Conservation (phyloP, 495 filamentous ascomycete species). For the Aspergillus haitiensis region DNA sequence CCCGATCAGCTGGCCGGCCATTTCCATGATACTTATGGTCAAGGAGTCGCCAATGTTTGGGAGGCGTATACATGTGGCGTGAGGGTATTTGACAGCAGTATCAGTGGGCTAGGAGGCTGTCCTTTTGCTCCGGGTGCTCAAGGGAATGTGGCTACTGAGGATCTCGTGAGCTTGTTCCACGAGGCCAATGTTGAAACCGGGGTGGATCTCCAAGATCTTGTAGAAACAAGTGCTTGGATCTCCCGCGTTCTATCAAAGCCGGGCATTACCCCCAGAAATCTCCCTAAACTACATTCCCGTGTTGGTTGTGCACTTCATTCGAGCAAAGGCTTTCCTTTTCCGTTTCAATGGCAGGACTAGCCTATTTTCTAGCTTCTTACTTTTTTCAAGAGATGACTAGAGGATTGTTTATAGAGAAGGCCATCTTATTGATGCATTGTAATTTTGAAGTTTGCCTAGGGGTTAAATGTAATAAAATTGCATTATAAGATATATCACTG, state of each 20-base stretch:
- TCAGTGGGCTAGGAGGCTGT: conserved; percentile 48
- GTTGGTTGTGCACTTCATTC: background rate
- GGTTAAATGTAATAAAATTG: background rate
- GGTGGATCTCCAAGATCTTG: conserved; percentile 35
- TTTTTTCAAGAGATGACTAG: background rate
- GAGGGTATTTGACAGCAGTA: conserved; percentile 45
- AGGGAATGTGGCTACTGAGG: conserved; percentile 47
- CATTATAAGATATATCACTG: background rate
- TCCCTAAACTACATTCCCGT: background rate
- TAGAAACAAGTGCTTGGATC: conserved; percentile 12
- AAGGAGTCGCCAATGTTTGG: conserved; percentile 45
- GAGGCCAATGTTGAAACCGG: conserved; percentile 41
- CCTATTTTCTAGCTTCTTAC: background rate
- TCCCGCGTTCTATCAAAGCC: background rate
- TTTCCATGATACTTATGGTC: conserved; percentile 51
- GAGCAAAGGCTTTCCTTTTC: background rate
- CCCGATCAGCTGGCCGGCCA: conserved; percentile 39
- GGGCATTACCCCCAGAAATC: background rate
- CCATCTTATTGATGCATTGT: background rate
- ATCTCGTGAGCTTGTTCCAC: conserved; percentile 45
- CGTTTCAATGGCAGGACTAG: background rate
- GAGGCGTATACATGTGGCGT: conserved; percentile 43
- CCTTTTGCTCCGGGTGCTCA: conserved; percentile 50
- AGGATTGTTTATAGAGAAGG: too few relatives aligned
- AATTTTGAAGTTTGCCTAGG: background rate